Conservation (phyloP, 768 basidiomycete species). For the Tylopilus rubrobrunneus region DNA sequence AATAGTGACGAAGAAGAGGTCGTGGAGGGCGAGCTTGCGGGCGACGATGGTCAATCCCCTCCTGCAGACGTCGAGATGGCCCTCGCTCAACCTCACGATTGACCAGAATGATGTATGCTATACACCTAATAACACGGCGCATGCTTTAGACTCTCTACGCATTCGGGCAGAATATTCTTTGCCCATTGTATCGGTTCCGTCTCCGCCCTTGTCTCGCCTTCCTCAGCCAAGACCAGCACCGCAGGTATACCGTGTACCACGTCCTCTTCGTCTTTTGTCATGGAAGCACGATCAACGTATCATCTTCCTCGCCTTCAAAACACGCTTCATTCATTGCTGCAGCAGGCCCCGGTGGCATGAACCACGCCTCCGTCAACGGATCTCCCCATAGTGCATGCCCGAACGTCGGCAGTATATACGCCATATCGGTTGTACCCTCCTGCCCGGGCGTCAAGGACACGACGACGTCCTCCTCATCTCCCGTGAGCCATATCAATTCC, state of each 20-base stretch:
- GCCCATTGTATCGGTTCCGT: constrained; percentile 34
- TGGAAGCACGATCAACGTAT: no score
- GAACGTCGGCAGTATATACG: no score
- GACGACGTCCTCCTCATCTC: constrained; percentile 58
- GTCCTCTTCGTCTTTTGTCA: no score
- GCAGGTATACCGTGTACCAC: no score
- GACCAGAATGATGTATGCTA: not conserved
- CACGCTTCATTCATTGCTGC: constrained; percentile 61
- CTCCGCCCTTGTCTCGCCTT: constrained; percentile 22
- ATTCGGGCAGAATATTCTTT: no score
- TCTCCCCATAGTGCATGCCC: no score
- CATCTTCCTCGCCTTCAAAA: constrained; percentile 37
- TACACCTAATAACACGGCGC: no score
- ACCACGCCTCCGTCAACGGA: constrained; percentile 66
- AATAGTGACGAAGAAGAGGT: constrained; percentile 38
- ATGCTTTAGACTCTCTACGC: constrained; percentile 44
- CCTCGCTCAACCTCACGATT: no score
- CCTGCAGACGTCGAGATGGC: constrained; percentile 26
- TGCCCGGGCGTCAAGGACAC: constrained; percentile 42
- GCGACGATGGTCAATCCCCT: constrained; percentile 25
- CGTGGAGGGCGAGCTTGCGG: no score
- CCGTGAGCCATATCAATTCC: no score
- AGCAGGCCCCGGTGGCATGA: constrained; percentile 47
- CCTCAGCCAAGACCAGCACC: constrained; percentile 46
- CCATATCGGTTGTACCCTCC: no score